Conservation (phyloP, 1,139 yeast genomes). For the Saccharomycopsis crataegensis region DNA sequence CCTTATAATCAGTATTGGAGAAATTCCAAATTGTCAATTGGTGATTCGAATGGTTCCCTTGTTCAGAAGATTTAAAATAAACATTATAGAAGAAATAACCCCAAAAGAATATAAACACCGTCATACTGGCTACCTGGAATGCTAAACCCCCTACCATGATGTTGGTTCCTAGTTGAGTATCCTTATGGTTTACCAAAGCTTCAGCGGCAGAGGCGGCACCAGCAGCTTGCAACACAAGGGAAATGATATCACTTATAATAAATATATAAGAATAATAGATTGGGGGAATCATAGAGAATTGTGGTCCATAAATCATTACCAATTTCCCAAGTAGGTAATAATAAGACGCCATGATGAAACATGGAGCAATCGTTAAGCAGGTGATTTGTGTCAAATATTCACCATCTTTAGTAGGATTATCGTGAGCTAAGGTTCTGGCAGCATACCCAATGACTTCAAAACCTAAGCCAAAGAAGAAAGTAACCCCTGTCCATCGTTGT, state of each 20-base stretch:
- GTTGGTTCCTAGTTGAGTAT: conserved; percentile 10
- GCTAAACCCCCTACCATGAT: conserved; percentile 79
- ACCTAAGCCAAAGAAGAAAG: conserved; percentile 52
- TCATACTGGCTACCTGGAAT: conserved; percentile 69
- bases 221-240: conserved; percentile 65
- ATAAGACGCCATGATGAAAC: conserved; percentile 82
- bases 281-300: conserved; percentile 53
- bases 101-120: conserved; percentile 52
- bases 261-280: conserved; percentile 68
- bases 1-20: conserved; percentile 23
- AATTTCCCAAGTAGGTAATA: conserved; percentile 71
- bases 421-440: conserved; percentile 47
- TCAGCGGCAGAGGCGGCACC: conserved; percentile 71
- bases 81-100: conserved; percentile 43
- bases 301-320: conserved; percentile 57
- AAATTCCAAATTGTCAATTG: neutral
- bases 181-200: neutral
- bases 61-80: conserved; percentile 30
- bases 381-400: conserved; percentile 59
- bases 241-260: conserved; percentile 56
- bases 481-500: conserved; percentile 68
- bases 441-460: conserved; percentile 67
- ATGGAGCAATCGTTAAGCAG: conserved; percentile 74
- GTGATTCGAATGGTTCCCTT: neutral
- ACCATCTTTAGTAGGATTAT: conserved; percentile 32